Evolutionary conservation across 345 rosid genomes (phyloP).

Genomic region (Theobroma cacao): DNA sequence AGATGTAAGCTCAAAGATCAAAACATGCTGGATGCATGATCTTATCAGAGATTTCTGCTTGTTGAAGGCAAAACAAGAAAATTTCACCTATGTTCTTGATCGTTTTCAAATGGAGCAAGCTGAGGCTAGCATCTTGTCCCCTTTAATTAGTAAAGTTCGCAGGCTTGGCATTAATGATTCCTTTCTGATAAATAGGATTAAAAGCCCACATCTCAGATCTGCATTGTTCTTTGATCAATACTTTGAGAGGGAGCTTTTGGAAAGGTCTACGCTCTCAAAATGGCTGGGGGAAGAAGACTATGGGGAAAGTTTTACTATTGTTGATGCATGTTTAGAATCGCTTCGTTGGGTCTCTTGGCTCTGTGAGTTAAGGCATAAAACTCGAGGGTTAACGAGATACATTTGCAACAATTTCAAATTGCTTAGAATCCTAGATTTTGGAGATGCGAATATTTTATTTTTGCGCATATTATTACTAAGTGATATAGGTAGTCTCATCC

Average conservation of each 20-base stretch:
- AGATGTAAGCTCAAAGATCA: background rate
- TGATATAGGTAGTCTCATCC: slow-evolving; percentile 29
- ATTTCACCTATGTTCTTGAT: slow-evolving; percentile 9
- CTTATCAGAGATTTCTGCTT: slow-evolving; percentile 26
- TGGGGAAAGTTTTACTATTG: no score
- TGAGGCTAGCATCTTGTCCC: background rate
- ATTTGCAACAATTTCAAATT: slow-evolving; percentile 2
- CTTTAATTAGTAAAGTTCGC: slow-evolving; percentile 7
- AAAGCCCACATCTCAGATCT: slow-evolving; percentile 29
- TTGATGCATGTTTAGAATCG: background rate
- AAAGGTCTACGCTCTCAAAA: background rate
- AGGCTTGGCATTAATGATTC: slow-evolving; percentile 26
- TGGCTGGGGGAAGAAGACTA: background rate
- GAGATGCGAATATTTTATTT: background rate
- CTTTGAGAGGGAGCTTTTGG: background rate
- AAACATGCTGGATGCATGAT: slow-evolving; percentile 25
- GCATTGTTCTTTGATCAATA: slow-evolving; percentile 28
- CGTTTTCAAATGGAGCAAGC: background rate
- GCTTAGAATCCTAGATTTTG: slow-evolving; percentile 35
- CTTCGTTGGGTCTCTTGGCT: background rate
- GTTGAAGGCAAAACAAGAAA: slow-evolving; percentile 25
- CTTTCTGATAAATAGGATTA: background rate
- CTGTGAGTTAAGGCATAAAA: no score
- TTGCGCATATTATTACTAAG: slow-evolving; percentile 13
- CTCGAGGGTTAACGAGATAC: background rate